These are phyloP conservation scores for Lachancea sp. DNA, from an alignment of 805 yeast genomes.

Conservation along the genomic window DNA sequence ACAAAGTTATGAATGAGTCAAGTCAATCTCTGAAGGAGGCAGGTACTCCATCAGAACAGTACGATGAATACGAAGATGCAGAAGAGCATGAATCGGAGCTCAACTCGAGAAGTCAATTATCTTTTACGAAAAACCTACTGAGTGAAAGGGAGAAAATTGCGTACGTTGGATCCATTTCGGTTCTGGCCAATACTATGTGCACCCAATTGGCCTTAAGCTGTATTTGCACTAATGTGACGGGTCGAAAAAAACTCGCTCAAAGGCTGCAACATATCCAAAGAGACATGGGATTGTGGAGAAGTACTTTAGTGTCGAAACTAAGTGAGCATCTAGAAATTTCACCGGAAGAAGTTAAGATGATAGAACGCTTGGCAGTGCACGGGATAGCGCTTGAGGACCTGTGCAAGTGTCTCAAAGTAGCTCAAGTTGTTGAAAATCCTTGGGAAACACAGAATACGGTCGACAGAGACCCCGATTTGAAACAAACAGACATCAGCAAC, in stretches of 20 bases:
- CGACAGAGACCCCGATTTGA: background rate
- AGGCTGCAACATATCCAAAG: constrained; percentile 63
- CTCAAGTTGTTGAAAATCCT: constrained; percentile 48
- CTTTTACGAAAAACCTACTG: constrained; percentile 73
- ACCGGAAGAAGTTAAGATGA: constrained; percentile 78
- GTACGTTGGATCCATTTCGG: constrained; percentile 76
- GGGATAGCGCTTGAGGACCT: constrained; percentile 74
- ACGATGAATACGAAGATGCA: constrained; percentile 32
- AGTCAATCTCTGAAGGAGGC: constrained; percentile 11
- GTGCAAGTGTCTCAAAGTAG: constrained; percentile 50
- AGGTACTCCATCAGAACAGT: constrained; percentile 22
- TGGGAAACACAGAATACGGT: constrained; percentile 19
- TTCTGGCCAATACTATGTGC: constrained; percentile 75
- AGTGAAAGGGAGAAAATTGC: constrained; percentile 85
- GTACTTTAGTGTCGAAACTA: constrained; percentile 59
- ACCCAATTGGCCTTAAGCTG: constrained; percentile 61
- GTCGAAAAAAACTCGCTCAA: constrained; percentile 45
- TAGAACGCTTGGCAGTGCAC: constrained; percentile 76
- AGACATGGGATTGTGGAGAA: constrained; percentile 80
- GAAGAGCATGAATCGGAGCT: constrained; percentile 38
- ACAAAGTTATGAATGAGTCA: constrained; percentile 28
- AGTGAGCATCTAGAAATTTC: constrained; percentile 75
- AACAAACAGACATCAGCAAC: constrained; percentile 1
- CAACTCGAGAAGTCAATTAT: constrained; percentile 46
- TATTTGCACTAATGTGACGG: constrained; percentile 42